phyloP scores from a whole-genome alignment of 176 grass and related monocot genomes.

The Dactylis glomerata region DNA sequence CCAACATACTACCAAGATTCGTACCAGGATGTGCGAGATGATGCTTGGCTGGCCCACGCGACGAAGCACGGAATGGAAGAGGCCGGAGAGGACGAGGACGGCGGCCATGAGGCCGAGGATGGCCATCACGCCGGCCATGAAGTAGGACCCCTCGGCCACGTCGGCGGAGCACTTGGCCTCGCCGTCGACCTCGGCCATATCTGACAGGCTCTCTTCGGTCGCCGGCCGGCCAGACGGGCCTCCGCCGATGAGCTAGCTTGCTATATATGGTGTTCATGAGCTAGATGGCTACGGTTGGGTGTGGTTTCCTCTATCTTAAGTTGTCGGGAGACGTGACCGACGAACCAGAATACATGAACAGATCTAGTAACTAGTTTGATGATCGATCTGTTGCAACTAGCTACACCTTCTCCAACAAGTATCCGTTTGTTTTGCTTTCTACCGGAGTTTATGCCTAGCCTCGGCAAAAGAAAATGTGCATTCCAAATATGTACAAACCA shows the following conservation, averaged over 20 bases:
- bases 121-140: conserved; percentile 40
- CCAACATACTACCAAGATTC: background rate
- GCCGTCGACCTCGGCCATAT: background rate
- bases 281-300: background rate
- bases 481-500: background rate
- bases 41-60: conserved; percentile 63
- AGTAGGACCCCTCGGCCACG: conserved; percentile 8
- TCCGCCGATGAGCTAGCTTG: conserved; percentile 3
- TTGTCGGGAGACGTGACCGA: background rate
- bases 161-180: conserved; percentile 8
- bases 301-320: background rate
- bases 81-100: conserved; percentile 44
- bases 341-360: background rate
- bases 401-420: background rate
- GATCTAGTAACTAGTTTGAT: background rate
- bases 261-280: conserved; percentile 1
- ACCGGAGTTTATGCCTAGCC: background rate
- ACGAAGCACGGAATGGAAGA: conserved; percentile 48
- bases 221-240: background rate
- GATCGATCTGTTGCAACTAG: background rate
- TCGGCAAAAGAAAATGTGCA: background rate
- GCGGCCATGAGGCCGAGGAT: conserved; percentile 40
- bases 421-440: background rate
- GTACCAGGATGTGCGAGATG: conserved; percentile 60
- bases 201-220: background rate